These are phyloP conservation scores for Amanita fuliginea DNA, from an alignment of 768 basidiomycete species.

Conservation along the genomic window DNA sequence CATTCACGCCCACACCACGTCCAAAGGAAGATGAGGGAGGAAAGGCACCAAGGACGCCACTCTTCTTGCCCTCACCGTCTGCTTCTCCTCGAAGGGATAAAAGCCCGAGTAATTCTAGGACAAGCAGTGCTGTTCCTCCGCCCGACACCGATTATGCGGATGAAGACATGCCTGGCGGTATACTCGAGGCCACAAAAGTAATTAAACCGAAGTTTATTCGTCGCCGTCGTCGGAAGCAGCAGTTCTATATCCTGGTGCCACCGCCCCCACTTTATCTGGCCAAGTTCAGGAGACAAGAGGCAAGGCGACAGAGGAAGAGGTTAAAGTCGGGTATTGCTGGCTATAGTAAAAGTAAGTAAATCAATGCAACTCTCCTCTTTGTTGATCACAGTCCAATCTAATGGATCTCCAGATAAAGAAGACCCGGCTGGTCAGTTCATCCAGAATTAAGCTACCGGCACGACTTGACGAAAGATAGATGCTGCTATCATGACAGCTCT, in stretches of 20 bases:
- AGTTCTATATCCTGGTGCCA: constrained; percentile 3
- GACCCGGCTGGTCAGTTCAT: constrained; percentile 2
- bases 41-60: not conserved
- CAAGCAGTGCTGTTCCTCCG: not conserved
- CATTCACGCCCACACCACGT: not conserved
- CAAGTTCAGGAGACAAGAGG: constrained; percentile 4
- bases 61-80: constrained; percentile 5
- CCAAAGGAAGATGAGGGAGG: not conserved
- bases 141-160: not conserved
- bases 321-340: not conserved
- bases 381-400: not conserved
- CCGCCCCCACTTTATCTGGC: constrained; percentile 1
- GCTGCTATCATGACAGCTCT: not conserved
- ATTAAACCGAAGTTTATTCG: not conserved
- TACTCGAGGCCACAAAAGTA: not conserved
- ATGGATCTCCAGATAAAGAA: not conserved
- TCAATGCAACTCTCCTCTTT: not conserved
- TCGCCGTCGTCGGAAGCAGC: not conserved
- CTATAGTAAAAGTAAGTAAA: not conserved
- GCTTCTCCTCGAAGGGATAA: not conserved
- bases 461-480: constrained; percentile 1
- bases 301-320: constrained; percentile 2
- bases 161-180: not conserved
- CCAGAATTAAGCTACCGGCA: not conserved
- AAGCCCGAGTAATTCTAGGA: not conserved